Percentiles rank a stretch among this genome's conserved stretches.
These are phyloP conservation scores for Clonostachys chloroleuca DNA, from an alignment of 2,329 filamentous ascomycete species.

Conservation along the genomic window DNA sequence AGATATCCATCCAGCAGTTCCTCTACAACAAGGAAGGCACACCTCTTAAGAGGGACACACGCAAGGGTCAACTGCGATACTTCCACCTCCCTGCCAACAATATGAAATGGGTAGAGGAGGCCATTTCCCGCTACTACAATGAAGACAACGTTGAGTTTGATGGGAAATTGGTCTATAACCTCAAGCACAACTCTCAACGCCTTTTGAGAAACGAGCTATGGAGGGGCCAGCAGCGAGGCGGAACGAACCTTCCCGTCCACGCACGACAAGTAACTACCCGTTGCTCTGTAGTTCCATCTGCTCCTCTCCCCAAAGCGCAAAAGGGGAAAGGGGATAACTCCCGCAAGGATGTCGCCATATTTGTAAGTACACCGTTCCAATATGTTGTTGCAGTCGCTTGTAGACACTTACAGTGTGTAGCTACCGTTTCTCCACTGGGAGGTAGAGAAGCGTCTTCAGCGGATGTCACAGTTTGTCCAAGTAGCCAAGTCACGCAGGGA, in stretches of 20 bases:
- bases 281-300: conserved; percentile 8
- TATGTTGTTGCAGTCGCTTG: not conserved
- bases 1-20: conserved; percentile 11
- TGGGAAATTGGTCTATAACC: conserved; percentile 2
- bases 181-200: conserved; percentile 9
- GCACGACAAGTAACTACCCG: conserved; percentile 8
- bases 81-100: conserved; percentile 18
- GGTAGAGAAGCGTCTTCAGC: conserved; percentile 8
- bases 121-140: conserved; percentile 10
- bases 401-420: not conserved
- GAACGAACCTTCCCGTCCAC: conserved; percentile 5
- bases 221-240: conserved; percentile 9
- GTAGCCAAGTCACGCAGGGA: conserved; percentile 8
- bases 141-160: conserved; percentile 10
- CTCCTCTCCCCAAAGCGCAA: conserved; percentile 1
- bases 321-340: not conserved
- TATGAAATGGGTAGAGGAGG: conserved; percentile 18
- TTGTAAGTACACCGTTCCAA: conserved; percentile 2
- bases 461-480: conserved; percentile 9
- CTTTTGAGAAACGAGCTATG: conserved; percentile 9
- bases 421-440: conserved; percentile 12
- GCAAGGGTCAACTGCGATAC: conserved; percentile 11
- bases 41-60: conserved; percentile 8
- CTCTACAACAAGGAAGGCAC: conserved; percentile 10
- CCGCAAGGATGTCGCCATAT: conserved; percentile 7